phyloP scores from a whole-genome alignment of 345 rosid species.

The Noccaea caerulescens region DNA sequence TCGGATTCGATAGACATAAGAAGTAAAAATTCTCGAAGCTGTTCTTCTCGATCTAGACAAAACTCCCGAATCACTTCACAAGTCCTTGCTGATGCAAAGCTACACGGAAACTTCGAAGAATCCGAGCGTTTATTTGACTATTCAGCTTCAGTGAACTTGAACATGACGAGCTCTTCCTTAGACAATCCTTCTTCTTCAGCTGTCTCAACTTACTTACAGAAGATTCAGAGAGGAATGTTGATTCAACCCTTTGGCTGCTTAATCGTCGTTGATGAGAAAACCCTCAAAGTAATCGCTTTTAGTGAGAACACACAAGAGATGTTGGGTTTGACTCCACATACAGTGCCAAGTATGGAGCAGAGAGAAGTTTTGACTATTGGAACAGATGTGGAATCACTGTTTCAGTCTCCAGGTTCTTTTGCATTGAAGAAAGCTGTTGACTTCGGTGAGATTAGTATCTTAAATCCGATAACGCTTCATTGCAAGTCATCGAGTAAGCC shows the following conservation, averaged over 20 bases:
- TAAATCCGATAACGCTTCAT: conserved; percentile 74
- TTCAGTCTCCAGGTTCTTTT: conserved; percentile 58
- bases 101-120: conserved; percentile 66
- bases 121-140: conserved; percentile 66
- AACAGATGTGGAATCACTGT: conserved; percentile 63
- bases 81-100: conserved; percentile 76
- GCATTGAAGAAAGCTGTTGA: conserved; percentile 75
- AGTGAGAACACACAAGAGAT: conserved; percentile 81
- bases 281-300: conserved; percentile 60
- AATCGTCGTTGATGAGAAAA: conserved; percentile 71
- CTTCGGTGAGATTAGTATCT: conserved; percentile 68
- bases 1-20: conserved; percentile 52
- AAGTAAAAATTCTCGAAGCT: conserved; percentile 54
- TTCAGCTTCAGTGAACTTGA: conserved; percentile 63
- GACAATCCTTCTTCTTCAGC: conserved; percentile 66
- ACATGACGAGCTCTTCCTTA: conserved; percentile 58
- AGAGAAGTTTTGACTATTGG: conserved; percentile 67
- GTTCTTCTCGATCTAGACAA: conserved; percentile 58
- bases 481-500: conserved; percentile 72
- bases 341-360: conserved; percentile 78
- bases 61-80: conserved; percentile 60
- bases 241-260: conserved; percentile 85
- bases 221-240: conserved; percentile 74
- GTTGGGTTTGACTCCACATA: conserved; percentile 72
- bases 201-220: conserved; percentile 72